A percentile compares a stretch with the other conserved stretches of the same genome.
phyloP scores from a whole-genome alignment of 1,139 yeast species.

The Scheffersomyces lignicola region DNA sequence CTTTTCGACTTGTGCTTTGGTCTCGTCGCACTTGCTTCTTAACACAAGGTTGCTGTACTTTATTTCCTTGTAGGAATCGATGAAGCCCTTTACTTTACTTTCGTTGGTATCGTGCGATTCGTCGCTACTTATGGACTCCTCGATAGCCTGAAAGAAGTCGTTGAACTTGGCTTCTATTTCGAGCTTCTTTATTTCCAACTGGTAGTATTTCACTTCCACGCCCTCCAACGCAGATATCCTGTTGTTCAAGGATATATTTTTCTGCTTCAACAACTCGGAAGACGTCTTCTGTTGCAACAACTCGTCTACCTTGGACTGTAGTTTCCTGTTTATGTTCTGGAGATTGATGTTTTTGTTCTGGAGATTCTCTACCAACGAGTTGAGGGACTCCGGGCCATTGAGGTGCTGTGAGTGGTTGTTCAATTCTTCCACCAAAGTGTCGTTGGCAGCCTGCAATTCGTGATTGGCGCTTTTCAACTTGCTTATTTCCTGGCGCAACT shows the following conservation, averaged over 20 bases:
- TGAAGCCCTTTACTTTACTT: slow-evolving; percentile 25
- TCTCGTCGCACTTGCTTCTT: slow-evolving; percentile 35
- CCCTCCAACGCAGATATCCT: slow-evolving; percentile 44
- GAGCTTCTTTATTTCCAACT: slow-evolving; percentile 53
- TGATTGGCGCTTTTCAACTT: slow-evolving; percentile 18
- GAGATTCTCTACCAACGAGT: slow-evolving; percentile 23
- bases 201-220: slow-evolving; percentile 48
- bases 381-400: slow-evolving; percentile 11
- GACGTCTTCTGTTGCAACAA: slow-evolving; percentile 42
- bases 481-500: slow-evolving; percentile 26
- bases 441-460: slow-evolving; percentile 32
- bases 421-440: slow-evolving; percentile 51
- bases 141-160: slow-evolving; percentile 32
- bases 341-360: slow-evolving; percentile 28
- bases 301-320: slow-evolving; percentile 29
- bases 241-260: slow-evolving; percentile 29
- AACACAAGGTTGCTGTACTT: slow-evolving; percentile 41
- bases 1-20: slow-evolving; percentile 21
- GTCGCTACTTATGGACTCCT: slow-evolving; percentile 18
- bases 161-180: slow-evolving; percentile 45
- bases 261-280: slow-evolving; percentile 39
- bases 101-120: slow-evolving; percentile 19
- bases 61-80: slow-evolving; percentile 33
- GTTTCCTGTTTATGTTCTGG: slow-evolving; percentile 32
- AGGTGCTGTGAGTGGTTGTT: slow-evolving; percentile 13